Base-by-base conservation (phyloP, 2,329 filamentous ascomycete genomes). In the Acephala macrosclerotiorum region DNA sequence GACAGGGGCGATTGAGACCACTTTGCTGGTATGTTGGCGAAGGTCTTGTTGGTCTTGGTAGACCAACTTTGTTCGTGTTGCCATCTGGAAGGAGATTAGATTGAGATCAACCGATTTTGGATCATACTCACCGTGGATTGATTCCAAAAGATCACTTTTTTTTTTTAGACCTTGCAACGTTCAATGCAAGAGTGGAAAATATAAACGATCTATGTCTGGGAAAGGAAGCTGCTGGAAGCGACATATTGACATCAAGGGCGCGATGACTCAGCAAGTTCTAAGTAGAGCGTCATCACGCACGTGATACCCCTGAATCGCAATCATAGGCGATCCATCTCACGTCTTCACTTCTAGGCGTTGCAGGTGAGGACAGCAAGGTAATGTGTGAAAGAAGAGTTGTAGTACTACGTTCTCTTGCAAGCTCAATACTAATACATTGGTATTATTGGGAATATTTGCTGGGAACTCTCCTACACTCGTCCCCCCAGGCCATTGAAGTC, bases 1-100 rank as follows among this genome's bases (percentile, higher is more conserved):
- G 29, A 74, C 35, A 18, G 68, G 64, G 6, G 29, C 45, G 25
- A 72, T 66, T 2, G 72, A 66, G 12, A 63, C 14, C 9, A 66
- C 47, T 49, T 63, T 66, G 60, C 59, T 62, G 36, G 29, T 49
- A 47, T 66, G 57, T 56, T 61, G 45, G 18, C 64, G 55, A n/a
- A 66, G 45, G 4, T 66, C 64, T 60, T 62, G 59, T 16, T 47
- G 45, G 14, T 57, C 40, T 55, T 65, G 63, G 33, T 65, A 65
- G 38, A 65, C 36, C 35, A 64, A 42, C 40, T 60, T 64, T 8
- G 61, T 64, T 9, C 61, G 56, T 45, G 36, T 38, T 47, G 61
- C 56, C 61, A 64, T 64, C 26, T 64, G 12, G 2, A 35, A 29
- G 12, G 9, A 8, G 9, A 22, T 53, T 33, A 53, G 25, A 53